phyloP scores from a whole-genome alignment of 768 basidiomycete genomes.

The Suillus hirtellus region DNA sequence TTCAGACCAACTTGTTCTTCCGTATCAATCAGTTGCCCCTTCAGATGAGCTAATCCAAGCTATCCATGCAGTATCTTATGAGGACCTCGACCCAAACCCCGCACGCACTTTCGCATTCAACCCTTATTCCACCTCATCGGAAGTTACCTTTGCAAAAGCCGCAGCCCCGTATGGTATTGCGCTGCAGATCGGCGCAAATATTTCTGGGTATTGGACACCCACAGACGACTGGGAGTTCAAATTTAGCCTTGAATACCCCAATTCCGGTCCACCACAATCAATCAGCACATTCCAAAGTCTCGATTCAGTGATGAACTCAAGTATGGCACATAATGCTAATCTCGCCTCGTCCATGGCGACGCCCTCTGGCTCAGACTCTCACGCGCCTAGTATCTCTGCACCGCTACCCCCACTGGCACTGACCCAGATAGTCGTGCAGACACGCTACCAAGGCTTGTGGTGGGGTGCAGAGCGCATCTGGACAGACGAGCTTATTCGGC shows the following conservation, averaged over 20 bases:
- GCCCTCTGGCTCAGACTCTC: conserved; percentile 12
- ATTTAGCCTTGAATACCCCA: conserved; percentile 29
- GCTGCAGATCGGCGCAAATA: conserved; percentile 64
- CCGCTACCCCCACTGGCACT: conserved; percentile 22
- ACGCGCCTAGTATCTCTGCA: conserved; percentile 14
- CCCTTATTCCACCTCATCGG: conserved; percentile 33
- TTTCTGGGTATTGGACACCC: conserved; percentile 68
- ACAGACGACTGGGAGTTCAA: conserved; percentile 74
- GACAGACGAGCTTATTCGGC: conserved; percentile 79
- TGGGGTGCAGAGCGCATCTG: conserved; percentile 90
- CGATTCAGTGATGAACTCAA: conserved; percentile 47
- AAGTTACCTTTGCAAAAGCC: conserved; percentile 46
- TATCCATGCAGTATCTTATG: conserved; percentile 45
- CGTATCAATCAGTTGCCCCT: conserved; percentile 71
- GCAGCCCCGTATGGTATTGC: conserved; percentile 68
- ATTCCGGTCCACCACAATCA: conserved; percentile 3
- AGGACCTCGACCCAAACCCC: conserved; percentile 43
- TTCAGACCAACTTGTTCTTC: conserved; percentile 61
- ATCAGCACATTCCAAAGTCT: conserved; percentile 31
- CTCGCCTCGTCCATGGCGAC: conserved; percentile 16
- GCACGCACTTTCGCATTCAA: conserved; percentile 50
- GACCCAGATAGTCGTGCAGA: conserved; percentile 45
- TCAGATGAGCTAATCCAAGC: conserved; percentile 50
- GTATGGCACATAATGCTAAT: conserved; percentile 43
- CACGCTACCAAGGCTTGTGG: conserved; percentile 80